Base-by-base conservation (phyloP, 2,329 filamentous ascomycete genomes). In the Trichoderma sp. region DNA sequence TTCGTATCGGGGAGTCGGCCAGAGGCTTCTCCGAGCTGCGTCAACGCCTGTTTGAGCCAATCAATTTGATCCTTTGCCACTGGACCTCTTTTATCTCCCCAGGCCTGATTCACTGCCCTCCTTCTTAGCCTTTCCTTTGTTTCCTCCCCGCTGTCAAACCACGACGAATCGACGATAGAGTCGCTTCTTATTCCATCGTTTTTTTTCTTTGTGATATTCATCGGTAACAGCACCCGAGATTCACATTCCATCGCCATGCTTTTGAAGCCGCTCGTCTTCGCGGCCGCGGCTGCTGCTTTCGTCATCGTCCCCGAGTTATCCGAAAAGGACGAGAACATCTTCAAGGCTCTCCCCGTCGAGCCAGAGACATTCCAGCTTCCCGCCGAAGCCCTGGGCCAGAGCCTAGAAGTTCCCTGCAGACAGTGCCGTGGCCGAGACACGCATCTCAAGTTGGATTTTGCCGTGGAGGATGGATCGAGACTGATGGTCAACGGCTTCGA, bases 401-500 rank as follows among this genome's bases (percentile, higher is more conserved):
- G 80, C 26, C 71, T 90, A 72, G 80, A 84, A 57, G 76, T 91
- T 47, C 82, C 85, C 72, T 91, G 89, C 76, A 81, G 83, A 23
- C 85, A 85, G 73, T 91, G 89, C 76, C 83, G 84, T 12, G 83
- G 87, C 68, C 75, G 74, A 39, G 75, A 83, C 71, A 82, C 80
- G 76, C 81, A 84, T 69, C 80, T 91, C 71, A 81, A 85, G 74
- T 81, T 92, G 50, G 83, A 86, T 75, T 87, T 92, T 76, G 81
- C 78, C 71, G 78, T 92, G 73, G 83, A 87, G 17, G 81, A 81
- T 62, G 76, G 77, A 71, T 84, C 86, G 73, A 82, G 81, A 55
- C 81, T 92, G 30, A 77, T 88, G 47, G 76, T 92, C 71, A 91
- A 92, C 79, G 88, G 85, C 71, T 85, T 87, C 73, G 86, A 88